Conservation (phyloP, 352 stramenopile species). For the Thalassiosira hispida region DNA sequence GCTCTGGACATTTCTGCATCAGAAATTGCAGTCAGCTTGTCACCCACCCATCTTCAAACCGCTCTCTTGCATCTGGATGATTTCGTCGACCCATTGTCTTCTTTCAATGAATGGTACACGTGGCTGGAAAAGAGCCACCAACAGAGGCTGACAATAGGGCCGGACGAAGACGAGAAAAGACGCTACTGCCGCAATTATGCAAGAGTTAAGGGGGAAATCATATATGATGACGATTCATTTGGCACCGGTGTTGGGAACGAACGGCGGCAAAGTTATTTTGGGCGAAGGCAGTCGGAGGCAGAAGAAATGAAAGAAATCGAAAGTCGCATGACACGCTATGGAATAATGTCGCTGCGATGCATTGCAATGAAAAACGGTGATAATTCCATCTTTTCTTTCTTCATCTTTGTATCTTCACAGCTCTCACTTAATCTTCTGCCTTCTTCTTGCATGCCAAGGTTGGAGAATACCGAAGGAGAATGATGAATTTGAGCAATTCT, state of each 20-base stretch:
- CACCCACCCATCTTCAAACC: conserved; percentile 38
- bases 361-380: conserved; percentile 40
- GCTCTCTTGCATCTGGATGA: conserved; percentile 50
- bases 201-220: conserved; percentile 9
- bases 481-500: conserved; percentile 35
- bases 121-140: conserved; percentile 22
- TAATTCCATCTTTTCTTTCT: neutral
- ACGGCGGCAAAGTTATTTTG: conserved; percentile 12
- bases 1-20: conserved; percentile 19
- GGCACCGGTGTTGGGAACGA: neutral
- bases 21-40: conserved; percentile 30
- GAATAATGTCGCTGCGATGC: conserved; percentile 48
- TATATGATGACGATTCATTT: neutral
- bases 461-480: conserved; percentile 38
- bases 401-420: neutral
- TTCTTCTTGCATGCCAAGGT: neutral
- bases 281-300: no score
- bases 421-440: neutral
- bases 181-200: conserved; percentile 41
- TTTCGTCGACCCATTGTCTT: conserved; percentile 42
- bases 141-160: conserved; percentile 10
- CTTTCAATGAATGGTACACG: conserved; percentile 47
- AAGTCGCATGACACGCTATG: conserved; percentile 39
- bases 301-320: conserved; percentile 42
- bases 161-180: conserved; percentile 22